These are phyloP conservation scores for Tolypocladium tundrense DNA, from an alignment of 2,329 filamentous ascomycete species.

Conservation along the genomic window DNA sequence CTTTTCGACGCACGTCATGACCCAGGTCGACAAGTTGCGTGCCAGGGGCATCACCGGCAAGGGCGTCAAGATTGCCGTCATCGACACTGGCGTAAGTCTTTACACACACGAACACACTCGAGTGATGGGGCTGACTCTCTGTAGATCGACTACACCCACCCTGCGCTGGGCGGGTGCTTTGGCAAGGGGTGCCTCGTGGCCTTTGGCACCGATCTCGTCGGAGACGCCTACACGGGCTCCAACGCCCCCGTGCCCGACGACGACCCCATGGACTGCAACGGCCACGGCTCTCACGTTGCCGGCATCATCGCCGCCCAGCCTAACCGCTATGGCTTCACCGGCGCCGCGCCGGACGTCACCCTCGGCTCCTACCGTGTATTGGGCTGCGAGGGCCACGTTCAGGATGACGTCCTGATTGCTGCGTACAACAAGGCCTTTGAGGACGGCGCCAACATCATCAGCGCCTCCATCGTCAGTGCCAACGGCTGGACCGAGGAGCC, in stretches of 20 bases:
- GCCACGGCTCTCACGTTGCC: constrained; percentile 34
- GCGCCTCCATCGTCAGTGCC: constrained; percentile 39
- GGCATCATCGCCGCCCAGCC: constrained; percentile 33
- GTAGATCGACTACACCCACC: constrained; percentile 50
- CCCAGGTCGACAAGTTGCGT: constrained; percentile 42
- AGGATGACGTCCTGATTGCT: constrained; percentile 25
- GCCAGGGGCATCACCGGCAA: constrained; percentile 38
- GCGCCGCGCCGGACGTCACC: constrained; percentile 27
- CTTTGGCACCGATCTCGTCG: constrained; percentile 32
- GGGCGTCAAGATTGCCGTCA: constrained; percentile 41
- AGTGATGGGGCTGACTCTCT: constrained; percentile 5
- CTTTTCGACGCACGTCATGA: constrained; percentile 42
- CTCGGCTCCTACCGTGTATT: constrained; percentile 28
- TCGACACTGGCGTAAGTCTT: constrained; percentile 39
- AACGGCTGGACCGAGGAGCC: constrained; percentile 43
- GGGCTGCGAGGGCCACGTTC: constrained; percentile 16
- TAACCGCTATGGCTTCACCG: constrained; percentile 23
- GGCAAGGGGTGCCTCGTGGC: constrained; percentile 32
- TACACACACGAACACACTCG: too few relatives aligned
- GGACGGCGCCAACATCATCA: constrained; percentile 45
- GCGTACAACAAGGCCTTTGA: constrained; percentile 29
- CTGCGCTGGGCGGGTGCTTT: constrained; percentile 45
- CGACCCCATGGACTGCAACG: constrained; percentile 28
- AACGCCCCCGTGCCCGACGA: constrained; percentile 21
- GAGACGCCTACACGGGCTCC: constrained; percentile 20